phyloP scores from a whole-genome alignment of 1,139 yeast genomes.

The Barnettozyma hawaiiensis region DNA sequence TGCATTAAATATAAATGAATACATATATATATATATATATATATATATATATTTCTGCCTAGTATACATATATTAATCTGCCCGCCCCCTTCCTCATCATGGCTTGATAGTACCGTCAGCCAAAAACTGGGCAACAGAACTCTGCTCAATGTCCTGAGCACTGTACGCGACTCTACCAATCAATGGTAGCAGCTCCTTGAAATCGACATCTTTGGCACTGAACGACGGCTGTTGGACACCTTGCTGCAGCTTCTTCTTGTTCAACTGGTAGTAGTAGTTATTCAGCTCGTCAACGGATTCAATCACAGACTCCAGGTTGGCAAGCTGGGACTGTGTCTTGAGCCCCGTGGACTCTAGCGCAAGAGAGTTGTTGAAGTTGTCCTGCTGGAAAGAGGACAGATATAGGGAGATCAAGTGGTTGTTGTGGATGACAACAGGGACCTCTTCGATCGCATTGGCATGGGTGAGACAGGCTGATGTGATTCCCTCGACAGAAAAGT shows the following conservation, averaged over 20 bases:
- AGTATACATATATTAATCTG: too few relatives aligned
- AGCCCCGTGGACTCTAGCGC: slow-evolving; percentile 33
- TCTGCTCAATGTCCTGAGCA: slow-evolving; percentile 24
- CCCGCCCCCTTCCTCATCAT: too few relatives aligned
- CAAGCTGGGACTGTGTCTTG: slow-evolving; percentile 31
- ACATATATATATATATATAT: background rate
- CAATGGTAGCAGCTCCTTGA: slow-evolving; percentile 23
- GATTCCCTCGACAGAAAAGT: slow-evolving; percentile 63
- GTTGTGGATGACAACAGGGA: slow-evolving; percentile 62
- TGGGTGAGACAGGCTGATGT: slow-evolving; percentile 57
- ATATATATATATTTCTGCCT: background rate
- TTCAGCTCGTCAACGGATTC: slow-evolving; percentile 80
- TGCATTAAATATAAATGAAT: too few relatives aligned
- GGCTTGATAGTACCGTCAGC: slow-evolving; percentile 21
- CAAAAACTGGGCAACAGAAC: slow-evolving; percentile 20
- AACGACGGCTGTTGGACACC: background rate
- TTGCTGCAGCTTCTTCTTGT: slow-evolving; percentile 19
- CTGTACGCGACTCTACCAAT: slow-evolving; percentile 15
- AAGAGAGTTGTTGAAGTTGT: slow-evolving; percentile 28
- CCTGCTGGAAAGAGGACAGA: slow-evolving; percentile 31
- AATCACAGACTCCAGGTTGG: slow-evolving; percentile 59
- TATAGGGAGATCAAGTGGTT: slow-evolving; percentile 44
- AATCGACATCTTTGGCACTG: slow-evolving; percentile 10
- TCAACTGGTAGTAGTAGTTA: slow-evolving; percentile 62
- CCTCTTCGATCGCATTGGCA: slow-evolving; percentile 66